Conservation (phyloP, 75 land plant genomes). For the Pinus tabuliformis region DNA sequence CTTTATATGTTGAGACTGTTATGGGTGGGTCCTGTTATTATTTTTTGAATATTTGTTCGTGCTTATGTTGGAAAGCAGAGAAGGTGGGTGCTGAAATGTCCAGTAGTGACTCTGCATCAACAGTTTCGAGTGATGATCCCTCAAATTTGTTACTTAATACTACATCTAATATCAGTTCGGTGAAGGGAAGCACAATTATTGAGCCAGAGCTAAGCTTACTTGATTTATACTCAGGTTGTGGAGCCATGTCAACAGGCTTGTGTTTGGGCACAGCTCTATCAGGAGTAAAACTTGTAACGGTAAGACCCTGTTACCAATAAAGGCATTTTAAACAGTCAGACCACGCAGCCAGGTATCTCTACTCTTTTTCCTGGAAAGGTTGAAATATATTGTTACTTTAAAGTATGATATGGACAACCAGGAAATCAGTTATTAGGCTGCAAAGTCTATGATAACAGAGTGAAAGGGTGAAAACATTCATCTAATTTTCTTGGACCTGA, state of each 20-base stretch:
- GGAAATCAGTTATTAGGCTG: too few relatives aligned
- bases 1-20: too few relatives aligned
- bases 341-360: too few relatives aligned
- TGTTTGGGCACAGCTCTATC: conserved; percentile 28
- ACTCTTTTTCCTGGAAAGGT: too few relatives aligned
- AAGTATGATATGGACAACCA: too few relatives aligned
- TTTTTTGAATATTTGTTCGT: neutral
- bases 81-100: neutral
- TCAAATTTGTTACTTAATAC: neutral
- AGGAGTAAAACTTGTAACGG: conserved; percentile 42
- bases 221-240: conserved; percentile 42
- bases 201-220: conserved; percentile 17
- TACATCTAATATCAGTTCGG: neutral
- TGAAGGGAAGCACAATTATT: neutral
- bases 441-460: too few relatives aligned
- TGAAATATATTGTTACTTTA: too few relatives aligned
- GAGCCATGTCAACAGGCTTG: conserved; percentile 42
- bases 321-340: too few relatives aligned
- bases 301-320: neutral
- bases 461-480: too few relatives aligned
- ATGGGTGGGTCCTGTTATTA: neutral
- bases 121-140: conserved; percentile 1
- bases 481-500: too few relatives aligned
- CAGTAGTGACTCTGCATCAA: conserved; percentile 5
- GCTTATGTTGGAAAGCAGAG: neutral